Conservation (phyloP, 768 basidiomycete genomes). For the Trametes cubensis region DNA sequence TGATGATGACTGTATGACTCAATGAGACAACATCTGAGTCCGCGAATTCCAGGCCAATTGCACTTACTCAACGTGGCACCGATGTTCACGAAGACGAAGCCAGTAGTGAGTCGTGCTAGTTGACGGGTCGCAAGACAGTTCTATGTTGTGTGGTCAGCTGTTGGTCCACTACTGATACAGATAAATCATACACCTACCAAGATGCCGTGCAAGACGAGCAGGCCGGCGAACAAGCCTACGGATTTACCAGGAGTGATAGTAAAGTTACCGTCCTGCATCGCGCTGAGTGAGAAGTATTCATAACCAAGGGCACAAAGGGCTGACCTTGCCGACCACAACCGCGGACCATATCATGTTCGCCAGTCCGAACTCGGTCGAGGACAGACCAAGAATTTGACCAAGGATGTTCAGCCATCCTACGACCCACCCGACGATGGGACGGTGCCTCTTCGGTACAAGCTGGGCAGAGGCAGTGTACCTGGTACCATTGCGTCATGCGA, state of each 20-base stretch:
- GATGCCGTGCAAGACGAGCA: slow-evolving; percentile 78
- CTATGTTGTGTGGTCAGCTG: slow-evolving; percentile 27
- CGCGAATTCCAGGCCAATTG: not conserved
- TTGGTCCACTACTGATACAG: no score
- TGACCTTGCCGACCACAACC: slow-evolving; percentile 57
- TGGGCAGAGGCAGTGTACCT: slow-evolving; percentile 85
- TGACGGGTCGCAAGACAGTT: slow-evolving; percentile 77
- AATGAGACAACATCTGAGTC: not conserved
- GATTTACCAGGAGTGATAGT: slow-evolving; percentile 68
- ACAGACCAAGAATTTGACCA: slow-evolving; percentile 84
- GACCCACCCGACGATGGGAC: slow-evolving; percentile 75
- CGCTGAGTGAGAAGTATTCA: not conserved
- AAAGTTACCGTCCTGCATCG: slow-evolving; percentile 54
- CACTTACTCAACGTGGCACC: slow-evolving; percentile 54
- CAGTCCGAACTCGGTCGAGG: slow-evolving; percentile 84
- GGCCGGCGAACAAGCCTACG: slow-evolving; percentile 75
- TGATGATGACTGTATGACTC: slow-evolving; percentile 67
- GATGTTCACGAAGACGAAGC: slow-evolving; percentile 87
- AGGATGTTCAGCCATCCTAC: slow-evolving; percentile 86
- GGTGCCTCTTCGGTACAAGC: slow-evolving; percentile 62
- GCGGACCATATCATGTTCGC: slow-evolving; percentile 82
- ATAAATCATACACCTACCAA: slow-evolving; percentile 44
- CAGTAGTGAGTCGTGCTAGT: slow-evolving; percentile 71
- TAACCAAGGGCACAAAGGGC: slow-evolving; percentile 24
- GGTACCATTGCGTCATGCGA: slow-evolving; percentile 1